Evolutionary conservation across 2,329 filamentous ascomycete species (phyloP), one percentile per base, ranked within the genome.

Genomic region (Aspergillus alliaceus): DNA sequence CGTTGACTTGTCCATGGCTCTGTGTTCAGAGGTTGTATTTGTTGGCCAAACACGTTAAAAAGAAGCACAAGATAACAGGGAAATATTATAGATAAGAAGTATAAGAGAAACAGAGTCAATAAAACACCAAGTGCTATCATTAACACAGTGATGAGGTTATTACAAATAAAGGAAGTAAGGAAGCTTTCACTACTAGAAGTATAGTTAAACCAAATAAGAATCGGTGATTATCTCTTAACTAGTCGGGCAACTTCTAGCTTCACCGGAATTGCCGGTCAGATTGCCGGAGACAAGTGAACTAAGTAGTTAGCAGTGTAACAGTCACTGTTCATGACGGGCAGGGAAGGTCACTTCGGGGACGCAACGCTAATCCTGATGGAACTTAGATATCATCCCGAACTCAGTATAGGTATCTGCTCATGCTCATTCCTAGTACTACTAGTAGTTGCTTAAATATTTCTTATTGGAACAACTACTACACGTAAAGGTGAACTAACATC

Each of bases 1-100:
- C 12, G 64, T 58, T 1, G 58, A 51, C 18, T 35, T 44, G 20
- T 50, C 59, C 62, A 67, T 67, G 9, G 4, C 18, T 24, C 4
- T n/a, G n/a, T n/a, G n/a, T n/a, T n/a, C n/a, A n/a, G n/a, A n/a
- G n/a, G n/a, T n/a, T n/a, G n/a, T n/a, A n/a, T n/a, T 3, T 42
- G 14, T 15, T 15, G 39, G 22, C 20, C 2, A 25, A 11, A 24
- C 37, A 6, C 11, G 20, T 22, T 29, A 4, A n/a, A 29, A 27
- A n/a, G 15, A 44, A n/a, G 12, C 6, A 18, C 9, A 18, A 12
- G 6, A 4, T 6, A 6, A 4, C 8, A 4, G 24, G n/a, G 6
- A 3, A 18, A 44, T 18, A 2, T 44, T 4, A n/a, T n/a, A 9
- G 7, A 29, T 27, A n/a, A n/a, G 4, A 2, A n/a, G 27, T 6